Percentiles rank a stretch among this genome's conserved stretches.
These are phyloP conservation scores for Sporobolus alterniflorus DNA, from an alignment of 202 grass and related monocot species.

Conservation along the genomic window DNA sequence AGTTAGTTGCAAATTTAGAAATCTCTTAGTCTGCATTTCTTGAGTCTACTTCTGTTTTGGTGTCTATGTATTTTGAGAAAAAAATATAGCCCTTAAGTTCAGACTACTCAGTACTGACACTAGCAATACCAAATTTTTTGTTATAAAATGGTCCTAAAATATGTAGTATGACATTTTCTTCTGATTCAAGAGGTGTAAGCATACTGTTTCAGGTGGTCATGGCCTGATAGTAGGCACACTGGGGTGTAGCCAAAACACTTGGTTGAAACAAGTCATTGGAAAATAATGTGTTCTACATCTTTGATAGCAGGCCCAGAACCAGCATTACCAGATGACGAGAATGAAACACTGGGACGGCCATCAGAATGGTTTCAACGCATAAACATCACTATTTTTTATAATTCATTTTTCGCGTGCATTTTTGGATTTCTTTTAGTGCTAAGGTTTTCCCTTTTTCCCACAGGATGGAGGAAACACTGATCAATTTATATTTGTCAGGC, in stretches of 20 bases:
- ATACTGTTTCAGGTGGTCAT: too few relatives aligned
- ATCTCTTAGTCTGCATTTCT: constrained; percentile 19
- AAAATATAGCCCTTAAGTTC: neutral
- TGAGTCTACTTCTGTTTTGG: neutral
- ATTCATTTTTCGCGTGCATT: neutral
- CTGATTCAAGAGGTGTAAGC: too few relatives aligned
- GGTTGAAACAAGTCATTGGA: constrained; percentile 3
- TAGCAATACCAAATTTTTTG: constrained; percentile 10
- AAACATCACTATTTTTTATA: constrained; percentile 16
- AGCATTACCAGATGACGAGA: constrained; percentile 33
- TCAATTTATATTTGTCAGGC: constrained; percentile 90
- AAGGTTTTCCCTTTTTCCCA: constrained; percentile 9
- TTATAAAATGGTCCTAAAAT: neutral
- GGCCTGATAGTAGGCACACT: too few relatives aligned
- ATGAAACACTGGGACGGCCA: constrained; percentile 38
- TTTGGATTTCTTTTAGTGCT: neutral
- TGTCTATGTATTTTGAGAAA: constrained; percentile 5
- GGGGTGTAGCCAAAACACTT: neutral
- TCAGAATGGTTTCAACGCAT: constrained; percentile 79
- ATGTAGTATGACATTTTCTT: constrained; percentile 15
- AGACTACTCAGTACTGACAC: neutral
- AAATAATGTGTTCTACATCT: constrained; percentile 27
- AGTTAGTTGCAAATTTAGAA: constrained; percentile 2
- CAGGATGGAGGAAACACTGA: constrained; percentile 90
- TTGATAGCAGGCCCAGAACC: constrained; percentile 39